A percentile compares a stretch with the other conserved stretches of the same genome.
Conservation (phyloP, 192 early-diverging fungal genomes). For the Funneliformis geosporum region DNA sequence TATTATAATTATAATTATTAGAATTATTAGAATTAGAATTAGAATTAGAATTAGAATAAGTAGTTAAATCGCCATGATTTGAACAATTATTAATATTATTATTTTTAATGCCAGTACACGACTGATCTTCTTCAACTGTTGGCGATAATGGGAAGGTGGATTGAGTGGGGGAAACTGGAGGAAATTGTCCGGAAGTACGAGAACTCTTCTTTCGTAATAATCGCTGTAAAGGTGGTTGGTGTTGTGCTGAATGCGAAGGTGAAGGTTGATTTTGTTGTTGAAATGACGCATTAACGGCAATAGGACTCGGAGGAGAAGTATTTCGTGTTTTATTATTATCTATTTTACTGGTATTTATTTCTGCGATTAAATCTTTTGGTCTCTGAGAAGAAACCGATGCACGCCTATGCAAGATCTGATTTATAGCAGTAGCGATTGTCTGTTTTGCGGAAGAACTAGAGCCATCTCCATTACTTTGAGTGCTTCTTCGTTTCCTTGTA, state of each 20-base stretch:
- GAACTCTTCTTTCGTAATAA: not conserved
- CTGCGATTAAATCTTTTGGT: not conserved
- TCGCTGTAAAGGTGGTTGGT: not conserved
- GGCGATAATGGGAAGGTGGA: not conserved
- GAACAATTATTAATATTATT: too few species aligned
- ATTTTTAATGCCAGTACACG: not conserved
- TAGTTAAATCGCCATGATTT: too few species aligned
- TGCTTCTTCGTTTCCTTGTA: not conserved
- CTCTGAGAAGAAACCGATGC: slow-evolving; percentile 7
- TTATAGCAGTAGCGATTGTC: not conserved
- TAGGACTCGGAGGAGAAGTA: not conserved
- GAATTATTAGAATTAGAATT: too few species aligned
- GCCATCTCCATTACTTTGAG: slow-evolving; percentile 15
- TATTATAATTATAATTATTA: not conserved
- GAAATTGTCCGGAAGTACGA: slow-evolving; percentile 1
- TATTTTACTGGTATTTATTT: not conserved
- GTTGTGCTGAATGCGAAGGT: not conserved
- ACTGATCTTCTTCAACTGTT: slow-evolving; percentile 15
- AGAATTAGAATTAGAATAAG: too few species aligned
- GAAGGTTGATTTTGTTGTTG: not conserved
- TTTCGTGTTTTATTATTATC: not conserved
- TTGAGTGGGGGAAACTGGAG: not conserved
- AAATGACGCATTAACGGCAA: not conserved
- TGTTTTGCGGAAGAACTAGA: not conserved
- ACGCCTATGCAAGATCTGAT: slow-evolving; percentile 22